Conservation (phyloP, 768 basidiomycete species). For the Amanita jacksonii region DNA sequence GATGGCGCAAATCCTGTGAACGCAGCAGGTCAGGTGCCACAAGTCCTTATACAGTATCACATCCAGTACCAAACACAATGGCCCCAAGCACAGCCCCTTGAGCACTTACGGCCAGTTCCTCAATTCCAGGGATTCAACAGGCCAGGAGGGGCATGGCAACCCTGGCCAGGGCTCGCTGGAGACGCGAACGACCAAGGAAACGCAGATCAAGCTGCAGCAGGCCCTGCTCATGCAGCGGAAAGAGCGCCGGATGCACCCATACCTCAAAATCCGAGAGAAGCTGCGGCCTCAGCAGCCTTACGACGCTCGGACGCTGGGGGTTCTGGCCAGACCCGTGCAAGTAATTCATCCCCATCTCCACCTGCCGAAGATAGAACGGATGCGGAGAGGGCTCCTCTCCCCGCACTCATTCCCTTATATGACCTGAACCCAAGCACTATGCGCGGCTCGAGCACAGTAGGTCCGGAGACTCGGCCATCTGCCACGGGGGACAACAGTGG, state of each 20-base stretch:
- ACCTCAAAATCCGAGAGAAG: slow-evolving; percentile 23
- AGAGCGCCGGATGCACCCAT: slow-evolving; percentile 1
- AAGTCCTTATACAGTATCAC: slow-evolving; percentile 53
- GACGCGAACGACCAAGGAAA: slow-evolving; percentile 6
- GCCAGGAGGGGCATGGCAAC: slow-evolving; percentile 56
- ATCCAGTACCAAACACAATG: slow-evolving; percentile 43
- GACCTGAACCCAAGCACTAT: background rate
- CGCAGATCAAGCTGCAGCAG: slow-evolving; percentile 5
- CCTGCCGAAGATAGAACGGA: background rate
- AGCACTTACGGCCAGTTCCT: slow-evolving; percentile 36
- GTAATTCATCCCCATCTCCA: background rate
- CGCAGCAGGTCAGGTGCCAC: slow-evolving; percentile 28
- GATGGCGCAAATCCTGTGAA: slow-evolving; percentile 19
- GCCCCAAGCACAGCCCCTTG: slow-evolving; percentile 17
- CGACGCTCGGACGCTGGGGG: slow-evolving; percentile 30
- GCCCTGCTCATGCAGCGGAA: slow-evolving; percentile 5
- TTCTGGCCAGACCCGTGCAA: slow-evolving; percentile 4
- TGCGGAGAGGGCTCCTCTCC: slow-evolving; percentile 3
- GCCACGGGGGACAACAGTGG: background rate
- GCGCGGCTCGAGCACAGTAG: background rate
- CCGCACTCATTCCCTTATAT: slow-evolving; percentile 32
- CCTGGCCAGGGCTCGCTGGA: slow-evolving; percentile 39
- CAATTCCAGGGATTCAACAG: slow-evolving; percentile 55
- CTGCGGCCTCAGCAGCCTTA: slow-evolving; percentile 62
- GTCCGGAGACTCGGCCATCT: background rate